Percentiles rank a stretch among this genome's conserved stretches.
Evolutionary conservation across 106 monocot genomes (phyloP).

Genomic region (Dendrobium officinale): DNA sequence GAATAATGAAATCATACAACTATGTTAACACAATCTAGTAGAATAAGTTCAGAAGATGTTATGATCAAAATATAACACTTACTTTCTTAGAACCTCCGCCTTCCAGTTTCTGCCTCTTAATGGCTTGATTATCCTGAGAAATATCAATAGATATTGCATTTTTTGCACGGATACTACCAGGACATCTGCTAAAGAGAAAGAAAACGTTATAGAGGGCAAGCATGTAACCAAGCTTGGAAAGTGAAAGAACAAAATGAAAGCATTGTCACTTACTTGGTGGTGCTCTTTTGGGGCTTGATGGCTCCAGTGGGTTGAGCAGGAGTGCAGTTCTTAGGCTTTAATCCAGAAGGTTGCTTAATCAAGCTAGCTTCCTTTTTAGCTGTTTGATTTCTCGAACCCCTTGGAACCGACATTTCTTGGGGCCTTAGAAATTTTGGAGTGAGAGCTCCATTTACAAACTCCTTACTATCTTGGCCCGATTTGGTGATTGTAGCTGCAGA

Average conservation of each 20-base stretch:
- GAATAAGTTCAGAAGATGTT: slow-evolving; percentile 2
- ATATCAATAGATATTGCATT: slow-evolving; percentile 31
- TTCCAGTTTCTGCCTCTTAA: slow-evolving; percentile 86
- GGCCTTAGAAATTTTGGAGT: slow-evolving; percentile 24
- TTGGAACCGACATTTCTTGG: not conserved
- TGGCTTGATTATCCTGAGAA: slow-evolving; percentile 74
- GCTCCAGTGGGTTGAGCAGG: slow-evolving; percentile 15
- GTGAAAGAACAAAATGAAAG: not conserved
- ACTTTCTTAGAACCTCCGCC: slow-evolving; percentile 56
- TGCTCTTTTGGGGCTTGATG: slow-evolving; percentile 18
- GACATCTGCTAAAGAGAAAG: slow-evolving; percentile 14
- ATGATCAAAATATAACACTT: not conserved
- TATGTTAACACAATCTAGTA: not conserved
- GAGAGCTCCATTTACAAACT: slow-evolving; percentile 8
- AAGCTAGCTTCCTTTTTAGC: slow-evolving; percentile 22
- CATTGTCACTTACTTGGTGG: slow-evolving; percentile 18
- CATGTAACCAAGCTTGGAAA: not conserved
- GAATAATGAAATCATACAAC: not conserved
- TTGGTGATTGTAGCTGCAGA: not conserved
- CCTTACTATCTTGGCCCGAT: not conserved
- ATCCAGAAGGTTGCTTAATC: slow-evolving; percentile 14
- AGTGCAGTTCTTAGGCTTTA: slow-evolving; percentile 21
- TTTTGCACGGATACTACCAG: slow-evolving; percentile 23
- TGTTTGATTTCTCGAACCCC: slow-evolving; percentile 27
- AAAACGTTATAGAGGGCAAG: not conserved